Conservation (phyloP, 768 basidiomycete genomes). For the Rhodosporidiobolus odoratus region DNA sequence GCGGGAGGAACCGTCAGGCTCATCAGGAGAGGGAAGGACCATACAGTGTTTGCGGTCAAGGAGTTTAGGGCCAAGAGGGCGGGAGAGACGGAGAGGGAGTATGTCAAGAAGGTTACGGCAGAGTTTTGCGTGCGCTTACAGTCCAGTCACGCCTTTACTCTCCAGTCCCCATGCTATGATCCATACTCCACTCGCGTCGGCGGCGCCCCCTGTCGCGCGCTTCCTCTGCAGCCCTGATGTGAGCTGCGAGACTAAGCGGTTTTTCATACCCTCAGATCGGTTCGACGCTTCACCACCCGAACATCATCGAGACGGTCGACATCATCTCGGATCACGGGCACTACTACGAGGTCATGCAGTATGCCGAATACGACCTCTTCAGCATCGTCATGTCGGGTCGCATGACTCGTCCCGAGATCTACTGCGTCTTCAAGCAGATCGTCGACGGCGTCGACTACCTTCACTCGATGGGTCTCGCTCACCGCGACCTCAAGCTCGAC, state of each 20-base stretch:
- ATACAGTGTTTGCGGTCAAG: constrained; percentile 84
- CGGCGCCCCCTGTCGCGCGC: too few relatives aligned
- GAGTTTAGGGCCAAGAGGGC: constrained; percentile 85
- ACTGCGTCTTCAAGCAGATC: constrained; percentile 98
- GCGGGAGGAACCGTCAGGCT: constrained; percentile 98
- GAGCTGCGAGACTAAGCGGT: neutral
- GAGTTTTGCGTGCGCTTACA: constrained; percentile 89
- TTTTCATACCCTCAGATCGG: constrained; percentile 8
- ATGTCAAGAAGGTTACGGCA: constrained; percentile 98
- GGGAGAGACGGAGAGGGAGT: constrained; percentile 91
- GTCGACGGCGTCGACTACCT: constrained; percentile 97
- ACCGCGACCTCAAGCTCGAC: constrained; percentile 97
- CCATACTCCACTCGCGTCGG: too few relatives aligned
- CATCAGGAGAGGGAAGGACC: constrained; percentile 58
- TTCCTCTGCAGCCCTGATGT: too few relatives aligned
- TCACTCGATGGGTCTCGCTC: constrained; percentile 93
- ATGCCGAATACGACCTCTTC: constrained; percentile 96
- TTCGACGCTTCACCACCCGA: constrained; percentile 83
- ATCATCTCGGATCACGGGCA: constrained; percentile 97
- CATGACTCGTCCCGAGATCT: constrained; percentile 96
- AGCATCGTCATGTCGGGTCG: constrained; percentile 99
- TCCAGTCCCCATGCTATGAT: neutral
- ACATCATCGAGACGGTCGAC: constrained; percentile 96
- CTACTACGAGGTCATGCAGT: constrained; percentile 99
- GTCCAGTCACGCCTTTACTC: constrained; percentile 32